phyloP scores from a whole-genome alignment of 2,329 filamentous ascomycete genomes.

The Phyllosticta citriasiana region DNA sequence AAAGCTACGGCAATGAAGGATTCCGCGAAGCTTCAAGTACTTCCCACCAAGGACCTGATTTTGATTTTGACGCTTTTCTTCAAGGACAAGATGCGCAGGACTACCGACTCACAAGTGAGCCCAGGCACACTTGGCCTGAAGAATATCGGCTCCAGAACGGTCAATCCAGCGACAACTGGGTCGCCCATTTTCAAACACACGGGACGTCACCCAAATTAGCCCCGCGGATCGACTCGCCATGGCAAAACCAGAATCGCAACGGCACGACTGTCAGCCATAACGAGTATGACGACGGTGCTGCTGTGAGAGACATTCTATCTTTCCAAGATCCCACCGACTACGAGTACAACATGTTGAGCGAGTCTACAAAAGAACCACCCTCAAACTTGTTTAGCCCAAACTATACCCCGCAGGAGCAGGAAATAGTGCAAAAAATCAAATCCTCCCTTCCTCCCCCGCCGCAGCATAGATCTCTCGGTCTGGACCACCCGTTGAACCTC shows the following conservation, averaged over 20 bases:
- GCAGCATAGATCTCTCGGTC: constrained; percentile 5
- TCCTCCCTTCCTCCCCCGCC: constrained; percentile 11
- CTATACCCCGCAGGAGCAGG: constrained; percentile 6
- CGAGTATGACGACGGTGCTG: constrained; percentile 12
- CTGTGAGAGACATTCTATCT: constrained; percentile 12
- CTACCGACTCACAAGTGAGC: not conserved
- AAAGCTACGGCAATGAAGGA: not conserved
- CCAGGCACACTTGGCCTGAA: not conserved
- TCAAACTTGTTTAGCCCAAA: constrained; percentile 10
- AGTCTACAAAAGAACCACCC: constrained; percentile 3
- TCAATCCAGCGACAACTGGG: not conserved
- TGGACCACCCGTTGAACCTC: constrained; percentile 12
- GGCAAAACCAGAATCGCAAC: not conserved
- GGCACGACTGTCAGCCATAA: not conserved
- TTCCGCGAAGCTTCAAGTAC: not conserved
- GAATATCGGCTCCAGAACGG: not conserved
- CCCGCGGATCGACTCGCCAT: not conserved
- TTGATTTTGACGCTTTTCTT: not conserved
- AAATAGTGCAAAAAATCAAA: constrained; percentile 11
- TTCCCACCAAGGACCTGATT: not conserved
- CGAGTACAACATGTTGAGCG: not conserved
- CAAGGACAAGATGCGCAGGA: not conserved
- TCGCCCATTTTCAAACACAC: not conserved
- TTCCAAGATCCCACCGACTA: constrained; percentile 1
- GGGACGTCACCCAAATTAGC: not conserved